Evolutionary conservation across 176 grass and related monocot species (phyloP).

Genomic region (Poa annua): DNA sequence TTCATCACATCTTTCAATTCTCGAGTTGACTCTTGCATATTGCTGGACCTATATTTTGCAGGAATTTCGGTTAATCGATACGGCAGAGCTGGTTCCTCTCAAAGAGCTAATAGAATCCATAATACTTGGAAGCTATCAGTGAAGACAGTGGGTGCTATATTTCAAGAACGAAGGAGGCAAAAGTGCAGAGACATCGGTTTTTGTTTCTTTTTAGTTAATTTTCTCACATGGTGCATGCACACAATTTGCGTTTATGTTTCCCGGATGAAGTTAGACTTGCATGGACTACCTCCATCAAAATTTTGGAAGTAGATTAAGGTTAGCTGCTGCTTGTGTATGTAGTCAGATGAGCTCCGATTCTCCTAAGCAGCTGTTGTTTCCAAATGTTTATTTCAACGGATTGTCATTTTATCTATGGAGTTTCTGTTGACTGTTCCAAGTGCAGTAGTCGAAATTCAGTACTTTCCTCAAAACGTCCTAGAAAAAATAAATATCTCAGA

Average conservation of each 20-base stretch:
- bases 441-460: background rate
- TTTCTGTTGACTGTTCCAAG: background rate
- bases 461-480: background rate
- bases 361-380: background rate
- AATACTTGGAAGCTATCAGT: slow-evolving; percentile 40
- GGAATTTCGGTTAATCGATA: slow-evolving; percentile 88
- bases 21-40: background rate
- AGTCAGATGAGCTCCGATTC: background rate
- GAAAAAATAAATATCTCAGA: background rate
- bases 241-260: slow-evolving; percentile 7
- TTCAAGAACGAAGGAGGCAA: background rate
- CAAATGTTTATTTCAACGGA: slow-evolving; percentile 15
- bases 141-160: background rate
- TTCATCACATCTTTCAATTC: background rate
- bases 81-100: slow-evolving; percentile 78
- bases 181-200: background rate
- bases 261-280: slow-evolving; percentile 20
- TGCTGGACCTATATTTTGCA: slow-evolving; percentile 34
- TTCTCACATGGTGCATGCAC: background rate
- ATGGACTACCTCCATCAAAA: slow-evolving; percentile 13
- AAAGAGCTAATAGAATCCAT: slow-evolving; percentile 77
- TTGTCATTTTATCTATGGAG: background rate
- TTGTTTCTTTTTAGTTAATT: slow-evolving; percentile 21
- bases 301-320: slow-evolving; percentile 40
- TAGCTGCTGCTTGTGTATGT: slow-evolving; percentile 13